phyloP scores from a whole-genome alignment of 371 early-diverging fungal genomes.

The Rhizopus sp. region DNA sequence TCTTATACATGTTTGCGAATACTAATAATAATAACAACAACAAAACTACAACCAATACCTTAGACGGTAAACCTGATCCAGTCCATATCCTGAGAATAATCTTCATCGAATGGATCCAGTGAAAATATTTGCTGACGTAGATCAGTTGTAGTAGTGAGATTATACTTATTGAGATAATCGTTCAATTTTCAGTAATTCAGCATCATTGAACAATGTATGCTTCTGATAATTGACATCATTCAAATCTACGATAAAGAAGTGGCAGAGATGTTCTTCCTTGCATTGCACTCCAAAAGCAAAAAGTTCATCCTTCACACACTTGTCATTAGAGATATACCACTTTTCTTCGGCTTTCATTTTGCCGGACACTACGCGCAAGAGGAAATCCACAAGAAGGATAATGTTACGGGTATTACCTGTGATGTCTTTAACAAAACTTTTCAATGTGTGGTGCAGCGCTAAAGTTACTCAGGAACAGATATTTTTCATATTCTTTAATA shows the following conservation, averaged over 20 bases:
- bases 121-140: conserved; percentile 16
- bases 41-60: no score
- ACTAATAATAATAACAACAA: no score
- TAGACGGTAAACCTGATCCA: conserved; percentile 14
- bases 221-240: conserved; percentile 14
- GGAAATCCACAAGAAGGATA: no score
- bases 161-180: conserved; percentile 16
- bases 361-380: no score
- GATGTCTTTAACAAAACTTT: no score
- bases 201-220: conserved; percentile 14
- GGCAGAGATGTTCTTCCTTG: conserved; percentile 16
- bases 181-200: conserved; percentile 16
- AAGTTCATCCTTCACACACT: conserved; percentile 23
- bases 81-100: conserved; percentile 10
- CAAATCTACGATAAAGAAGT: conserved; percentile 17
- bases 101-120: conserved; percentile 7
- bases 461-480: no score
- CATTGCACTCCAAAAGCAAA: conserved; percentile 22
- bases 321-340: conserved; percentile 21
- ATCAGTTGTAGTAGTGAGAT: conserved; percentile 13
- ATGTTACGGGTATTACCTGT: no score
- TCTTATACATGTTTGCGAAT: no score
- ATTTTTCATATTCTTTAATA: no score
- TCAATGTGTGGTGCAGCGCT: no score
- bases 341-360: conserved; percentile 21